These are phyloP conservation scores for Hypoxylon sp. DNA, from an alignment of 2,329 filamentous ascomycete species.

Conservation along the genomic window DNA sequence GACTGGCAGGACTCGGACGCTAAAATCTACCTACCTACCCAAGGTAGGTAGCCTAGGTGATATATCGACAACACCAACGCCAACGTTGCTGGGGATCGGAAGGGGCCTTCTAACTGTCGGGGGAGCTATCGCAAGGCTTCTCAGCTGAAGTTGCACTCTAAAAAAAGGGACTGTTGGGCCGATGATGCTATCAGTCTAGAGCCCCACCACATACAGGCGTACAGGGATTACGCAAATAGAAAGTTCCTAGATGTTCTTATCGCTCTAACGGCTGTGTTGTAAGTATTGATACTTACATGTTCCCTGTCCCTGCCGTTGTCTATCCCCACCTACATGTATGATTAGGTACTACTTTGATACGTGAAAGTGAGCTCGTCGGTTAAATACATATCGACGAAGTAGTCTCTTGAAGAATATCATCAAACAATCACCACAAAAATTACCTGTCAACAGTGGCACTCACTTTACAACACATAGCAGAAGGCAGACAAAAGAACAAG, in stretches of 20 bases:
- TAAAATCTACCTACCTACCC: neutral
- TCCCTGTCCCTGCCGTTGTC: too few relatives aligned
- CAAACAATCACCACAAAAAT: neutral
- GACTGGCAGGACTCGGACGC: neutral
- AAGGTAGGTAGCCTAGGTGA: neutral
- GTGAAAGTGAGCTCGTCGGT: too few relatives aligned
- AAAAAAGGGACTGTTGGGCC: neutral
- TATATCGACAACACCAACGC: too few relatives aligned
- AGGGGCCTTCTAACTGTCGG: neutral
- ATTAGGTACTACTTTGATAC: neutral
- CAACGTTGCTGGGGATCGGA: neutral
- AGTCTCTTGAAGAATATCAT: too few relatives aligned
- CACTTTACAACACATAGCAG: neutral
- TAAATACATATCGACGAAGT: too few relatives aligned
- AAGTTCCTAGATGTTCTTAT: neutral
- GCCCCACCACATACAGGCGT: neutral
- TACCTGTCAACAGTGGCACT: neutral
- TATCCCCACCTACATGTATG: too few relatives aligned
- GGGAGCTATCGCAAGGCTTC: neutral
- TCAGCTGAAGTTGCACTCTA: conserved; percentile 4
- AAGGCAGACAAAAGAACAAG: neutral
- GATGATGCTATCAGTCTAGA: conserved; percentile 1
- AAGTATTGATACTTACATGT: neutral
- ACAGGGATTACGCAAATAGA: neutral
- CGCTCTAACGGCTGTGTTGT: neutral